phyloP scores from a whole-genome alignment of 2,329 filamentous ascomycete genomes.

The Xylariales sp. region DNA sequence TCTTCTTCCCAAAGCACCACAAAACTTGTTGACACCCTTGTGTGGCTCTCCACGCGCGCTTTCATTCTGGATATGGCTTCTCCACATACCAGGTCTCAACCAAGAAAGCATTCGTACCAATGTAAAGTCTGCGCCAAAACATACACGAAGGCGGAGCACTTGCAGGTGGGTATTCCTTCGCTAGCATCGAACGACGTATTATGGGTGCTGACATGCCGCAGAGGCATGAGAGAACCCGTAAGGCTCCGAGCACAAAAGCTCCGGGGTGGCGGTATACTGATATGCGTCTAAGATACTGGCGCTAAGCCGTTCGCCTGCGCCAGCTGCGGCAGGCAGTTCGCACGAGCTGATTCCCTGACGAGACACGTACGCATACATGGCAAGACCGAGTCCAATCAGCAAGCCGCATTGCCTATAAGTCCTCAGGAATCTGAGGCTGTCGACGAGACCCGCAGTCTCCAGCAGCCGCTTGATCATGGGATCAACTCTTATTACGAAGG shows the following conservation, averaged over 20 bases:
- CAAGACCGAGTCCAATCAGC: background rate
- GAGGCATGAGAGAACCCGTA: conserved; percentile 9
- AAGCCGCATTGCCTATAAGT: background rate
- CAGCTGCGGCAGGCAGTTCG: conserved; percentile 4
- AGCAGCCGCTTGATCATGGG: background rate
- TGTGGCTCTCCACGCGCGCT: no score
- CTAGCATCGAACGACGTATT: background rate
- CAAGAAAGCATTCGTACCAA: background rate
- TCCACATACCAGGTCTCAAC: background rate
- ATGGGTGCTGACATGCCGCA: background rate
- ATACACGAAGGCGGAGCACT: conserved; percentile 7
- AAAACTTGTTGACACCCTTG: no score
- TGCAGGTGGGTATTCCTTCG: background rate
- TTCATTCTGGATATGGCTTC: background rate
- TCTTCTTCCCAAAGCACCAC: no score
- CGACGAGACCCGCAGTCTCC: background rate
- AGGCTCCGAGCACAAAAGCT: background rate
- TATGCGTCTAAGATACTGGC: conserved; percentile 4
- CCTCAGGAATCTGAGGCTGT: background rate
- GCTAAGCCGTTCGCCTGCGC: conserved; percentile 5
- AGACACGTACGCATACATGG: conserved; percentile 3
- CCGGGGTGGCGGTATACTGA: background rate
- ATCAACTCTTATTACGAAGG: no score
- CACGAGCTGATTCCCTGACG: conserved; percentile 4
- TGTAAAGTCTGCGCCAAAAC: background rate